phyloP scores from a whole-genome alignment of 1,284 basidiomycete genomes.

The Ceratobasidium sp. region DNA sequence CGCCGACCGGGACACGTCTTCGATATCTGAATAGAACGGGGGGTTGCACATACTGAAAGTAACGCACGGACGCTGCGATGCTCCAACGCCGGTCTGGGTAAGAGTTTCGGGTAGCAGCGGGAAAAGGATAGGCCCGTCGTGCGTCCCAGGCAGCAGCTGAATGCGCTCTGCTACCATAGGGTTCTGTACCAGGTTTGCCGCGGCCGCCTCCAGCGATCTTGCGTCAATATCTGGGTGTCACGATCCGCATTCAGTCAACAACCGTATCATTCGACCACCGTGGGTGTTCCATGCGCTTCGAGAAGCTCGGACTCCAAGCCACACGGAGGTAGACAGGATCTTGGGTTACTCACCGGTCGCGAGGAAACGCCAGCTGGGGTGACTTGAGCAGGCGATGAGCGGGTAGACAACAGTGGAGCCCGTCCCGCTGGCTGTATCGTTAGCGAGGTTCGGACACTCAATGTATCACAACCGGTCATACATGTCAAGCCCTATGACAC shows the following conservation, averaged over 20 bases:
- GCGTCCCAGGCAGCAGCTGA: conserved; percentile 60
- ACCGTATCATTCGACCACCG: too few species aligned
- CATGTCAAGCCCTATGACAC: conserved; percentile 62
- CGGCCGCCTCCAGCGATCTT: conserved; percentile 68
- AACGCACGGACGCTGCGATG: conserved; percentile 57
- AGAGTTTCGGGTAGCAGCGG: conserved; percentile 58
- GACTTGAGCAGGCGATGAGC: conserved; percentile 74
- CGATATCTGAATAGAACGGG: conserved; percentile 84
- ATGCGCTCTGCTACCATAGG: conserved; percentile 71
- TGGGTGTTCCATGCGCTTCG: neutral
- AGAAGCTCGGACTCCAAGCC: neutral
- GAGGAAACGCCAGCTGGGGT: conserved; percentile 70
- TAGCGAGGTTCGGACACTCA: neutral
- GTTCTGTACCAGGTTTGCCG: conserved; percentile 63
- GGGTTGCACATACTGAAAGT: conserved; percentile 95
- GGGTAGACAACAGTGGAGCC: conserved; percentile 94
- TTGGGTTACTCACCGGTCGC: conserved; percentile 72
- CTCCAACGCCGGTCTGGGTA: conserved; percentile 2
- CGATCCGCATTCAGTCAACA: conserved; percentile 4
- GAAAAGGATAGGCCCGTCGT: conserved; percentile 65
- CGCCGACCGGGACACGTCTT: conserved; percentile 75
- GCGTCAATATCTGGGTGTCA: conserved; percentile 73
- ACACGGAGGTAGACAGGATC: neutral
- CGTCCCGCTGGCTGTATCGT: conserved; percentile 74
- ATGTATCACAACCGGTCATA: conserved; percentile 51